Base-by-base conservation (phyloP, 306 rosid genomes). In the Malus fusca region DNA sequence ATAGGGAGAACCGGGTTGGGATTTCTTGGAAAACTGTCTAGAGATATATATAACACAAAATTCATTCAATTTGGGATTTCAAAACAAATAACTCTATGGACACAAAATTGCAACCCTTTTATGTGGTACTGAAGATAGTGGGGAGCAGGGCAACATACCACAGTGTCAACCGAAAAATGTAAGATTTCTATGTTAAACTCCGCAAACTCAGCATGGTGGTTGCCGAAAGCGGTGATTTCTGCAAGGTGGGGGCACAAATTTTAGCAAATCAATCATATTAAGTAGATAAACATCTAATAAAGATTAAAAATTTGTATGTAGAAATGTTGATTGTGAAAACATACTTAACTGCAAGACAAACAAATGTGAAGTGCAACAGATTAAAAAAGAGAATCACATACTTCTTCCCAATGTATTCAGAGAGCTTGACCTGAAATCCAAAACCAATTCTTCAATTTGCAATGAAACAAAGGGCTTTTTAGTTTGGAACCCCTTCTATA, bases 171-270 rank as follows among this genome's bases (percentile, higher is more conserved):
- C 12, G 96, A 93, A 82, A 93, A 88, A 82, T 96, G 96, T 88
- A 93, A 84, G 35, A 93, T 74, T 80, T 93, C 97, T 1, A 97
- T 93, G 81, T 93, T 83, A 59, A 93, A 70, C 58, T 74, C 74
- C 75, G 77, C 88, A 59, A 93, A 93, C 75, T 93, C 98, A 0
- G 64, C 89, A 53, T 93, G 70, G 12, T 97, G 96, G 77, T 93
- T 97, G 25, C 97, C 91, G 86, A 93, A 93, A 77, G 98, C 98
- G 48, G 96, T 88, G 85, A 91, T 93, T 81, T 93, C 98, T 93
- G 92, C 58, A 52, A 84, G 51, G 72, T 19, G 51, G 65, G 42
- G 61, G 63, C 43, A 13, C 11, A 21, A 21, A 25, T 22, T 51
- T 74, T 46, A 37, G 52, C 48, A 62, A 28, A 26, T 3, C 7